Percentiles rank a stretch among this genome's conserved stretches.
phyloP scores from a whole-genome alignment of 1,139 yeast genomes.

The Blastobotrys aristatus region DNA sequence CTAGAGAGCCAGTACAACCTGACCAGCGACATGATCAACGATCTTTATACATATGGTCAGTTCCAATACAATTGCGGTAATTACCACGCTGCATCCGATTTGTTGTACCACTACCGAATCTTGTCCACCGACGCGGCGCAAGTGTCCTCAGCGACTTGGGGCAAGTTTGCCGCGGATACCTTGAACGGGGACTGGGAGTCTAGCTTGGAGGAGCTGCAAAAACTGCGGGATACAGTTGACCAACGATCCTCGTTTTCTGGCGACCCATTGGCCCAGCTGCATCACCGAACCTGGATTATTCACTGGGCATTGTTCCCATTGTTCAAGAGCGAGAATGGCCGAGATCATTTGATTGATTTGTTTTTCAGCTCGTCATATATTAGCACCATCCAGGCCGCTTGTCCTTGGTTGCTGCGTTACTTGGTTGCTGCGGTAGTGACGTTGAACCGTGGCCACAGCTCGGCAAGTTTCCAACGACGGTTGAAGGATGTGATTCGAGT shows the following conservation, averaged over 20 bases:
- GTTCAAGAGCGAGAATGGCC: conserved; percentile 41
- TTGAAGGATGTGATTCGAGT: conserved; percentile 52
- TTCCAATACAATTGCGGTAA: conserved; percentile 58
- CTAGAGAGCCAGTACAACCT: conserved; percentile 42
- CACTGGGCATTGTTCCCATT: conserved; percentile 63
- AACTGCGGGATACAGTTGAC: conserved; percentile 53
- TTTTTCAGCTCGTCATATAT: conserved; percentile 54
- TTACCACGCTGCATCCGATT: conserved; percentile 52
- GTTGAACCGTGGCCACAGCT: conserved; percentile 34
- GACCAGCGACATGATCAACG: conserved; percentile 46
- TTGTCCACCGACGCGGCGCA: conserved; percentile 47
- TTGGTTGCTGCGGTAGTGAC: conserved; percentile 53
- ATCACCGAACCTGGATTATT: conserved; percentile 58
- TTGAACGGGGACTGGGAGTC: conserved; percentile 47
- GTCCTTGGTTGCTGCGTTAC: conserved; percentile 63
- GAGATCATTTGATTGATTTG: conserved; percentile 48
- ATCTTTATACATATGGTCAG: conserved; percentile 52
- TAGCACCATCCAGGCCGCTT: conserved; percentile 59
- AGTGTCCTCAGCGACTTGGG: conserved; percentile 58
- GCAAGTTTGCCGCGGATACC: conserved; percentile 54
- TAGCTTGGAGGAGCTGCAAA: conserved; percentile 47
- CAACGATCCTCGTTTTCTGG: conserved; percentile 41
- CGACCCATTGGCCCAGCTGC: conserved; percentile 52
- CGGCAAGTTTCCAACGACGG: conserved; percentile 43
- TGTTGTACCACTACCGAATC: conserved; percentile 50